Percentiles rank a stretch among this genome's conserved stretches.
These are phyloP conservation scores for Boletus subparvulus DNA, from an alignment of 768 basidiomycete species.

Conservation along the genomic window DNA sequence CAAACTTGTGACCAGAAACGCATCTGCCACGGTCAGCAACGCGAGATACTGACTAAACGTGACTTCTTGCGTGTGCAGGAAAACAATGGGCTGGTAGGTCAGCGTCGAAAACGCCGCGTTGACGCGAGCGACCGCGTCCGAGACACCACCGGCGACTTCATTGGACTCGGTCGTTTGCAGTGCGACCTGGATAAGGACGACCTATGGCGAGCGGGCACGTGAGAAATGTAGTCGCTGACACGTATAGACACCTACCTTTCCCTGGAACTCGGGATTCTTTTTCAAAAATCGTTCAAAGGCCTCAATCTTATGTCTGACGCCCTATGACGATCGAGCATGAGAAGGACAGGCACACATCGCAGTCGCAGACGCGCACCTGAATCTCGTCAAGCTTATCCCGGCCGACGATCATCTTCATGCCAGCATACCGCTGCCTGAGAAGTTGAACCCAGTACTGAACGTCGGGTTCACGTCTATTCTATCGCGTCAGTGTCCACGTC, in stretches of 20 bases:
- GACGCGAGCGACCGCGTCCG: constrained; percentile 72
- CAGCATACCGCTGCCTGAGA: constrained; percentile 75
- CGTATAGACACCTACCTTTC: constrained; percentile 47
- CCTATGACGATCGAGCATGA: constrained; percentile 33
- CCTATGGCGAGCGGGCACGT: constrained; percentile 33
- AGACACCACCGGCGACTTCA: constrained; percentile 69
- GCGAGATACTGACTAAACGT: constrained; percentile 87
- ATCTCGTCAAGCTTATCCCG: constrained; percentile 88
- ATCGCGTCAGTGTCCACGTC: constrained; percentile 7
- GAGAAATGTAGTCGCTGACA: not conserved
- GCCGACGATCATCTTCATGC: constrained; percentile 85
- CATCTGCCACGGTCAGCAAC: constrained; percentile 77
- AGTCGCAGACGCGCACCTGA: constrained; percentile 42
- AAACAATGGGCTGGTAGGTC: constrained; percentile 86
- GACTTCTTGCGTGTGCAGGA: constrained; percentile 80
- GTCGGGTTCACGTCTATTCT: not conserved
- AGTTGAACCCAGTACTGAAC: constrained; percentile 65
- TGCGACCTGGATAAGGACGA: constrained; percentile 85
- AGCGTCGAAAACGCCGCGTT: constrained; percentile 82
- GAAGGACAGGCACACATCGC: not conserved
- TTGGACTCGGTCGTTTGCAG: constrained; percentile 78
- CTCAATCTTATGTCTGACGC: constrained; percentile 78
- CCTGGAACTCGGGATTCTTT: constrained; percentile 74
- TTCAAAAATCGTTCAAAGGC: constrained; percentile 84
- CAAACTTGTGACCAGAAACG: constrained; percentile 81